These are phyloP conservation scores for Colletotrichum sublineola DNA, from an alignment of 2,329 filamentous ascomycete species.

Conservation along the genomic window DNA sequence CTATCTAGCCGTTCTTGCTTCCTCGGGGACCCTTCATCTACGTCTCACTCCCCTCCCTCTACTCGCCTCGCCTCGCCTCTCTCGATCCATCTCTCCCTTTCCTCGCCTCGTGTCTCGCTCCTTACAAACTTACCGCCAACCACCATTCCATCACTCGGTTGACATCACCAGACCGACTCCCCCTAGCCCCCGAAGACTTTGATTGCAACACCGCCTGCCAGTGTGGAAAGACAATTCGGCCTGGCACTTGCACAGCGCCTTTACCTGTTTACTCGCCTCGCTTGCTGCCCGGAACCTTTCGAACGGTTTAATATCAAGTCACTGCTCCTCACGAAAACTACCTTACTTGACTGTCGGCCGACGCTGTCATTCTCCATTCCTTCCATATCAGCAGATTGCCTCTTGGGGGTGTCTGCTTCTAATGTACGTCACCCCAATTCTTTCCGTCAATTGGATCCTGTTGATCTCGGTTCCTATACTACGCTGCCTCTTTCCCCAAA, in stretches of 20 bases:
- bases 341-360: constrained; percentile 12
- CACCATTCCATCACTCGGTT: constrained; percentile 21
- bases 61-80: too few relatives aligned
- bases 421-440: constrained; percentile 31
- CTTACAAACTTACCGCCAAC: constrained; percentile 31
- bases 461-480: constrained; percentile 29
- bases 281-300: constrained; percentile 34
- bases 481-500: constrained; percentile 1
- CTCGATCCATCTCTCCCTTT: constrained; percentile 25
- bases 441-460: constrained; percentile 12
- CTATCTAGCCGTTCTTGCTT: neutral
- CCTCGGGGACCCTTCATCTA: constrained; percentile 26
- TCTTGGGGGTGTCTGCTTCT: neutral
- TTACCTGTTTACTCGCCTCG: constrained; percentile 15
- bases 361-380: constrained; percentile 15
- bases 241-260: constrained; percentile 8
- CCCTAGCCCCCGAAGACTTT: constrained; percentile 16
- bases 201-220: constrained; percentile 12
- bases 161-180: constrained; percentile 29
- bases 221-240: constrained; percentile 21
- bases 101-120: constrained; percentile 25
- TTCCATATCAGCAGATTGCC: neutral
- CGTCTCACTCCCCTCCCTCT: constrained; percentile 10
- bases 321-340: constrained; percentile 4
- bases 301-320: constrained; percentile 34